Base-by-base conservation (phyloP, 1,139 yeast genomes). In the Diutina pseudorugosa region DNA sequence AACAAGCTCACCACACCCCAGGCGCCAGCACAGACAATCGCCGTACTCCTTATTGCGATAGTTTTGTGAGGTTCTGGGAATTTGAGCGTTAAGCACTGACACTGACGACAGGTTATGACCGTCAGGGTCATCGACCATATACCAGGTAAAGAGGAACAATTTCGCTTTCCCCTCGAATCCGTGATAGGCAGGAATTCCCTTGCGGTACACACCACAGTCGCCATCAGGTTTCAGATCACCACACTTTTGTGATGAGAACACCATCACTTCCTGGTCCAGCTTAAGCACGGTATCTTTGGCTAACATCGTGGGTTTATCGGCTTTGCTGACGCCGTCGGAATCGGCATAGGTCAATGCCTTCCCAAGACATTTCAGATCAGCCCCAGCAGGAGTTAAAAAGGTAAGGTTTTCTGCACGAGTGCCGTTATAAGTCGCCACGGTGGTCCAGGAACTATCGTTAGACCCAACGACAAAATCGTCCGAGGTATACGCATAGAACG, bases 1-100 rank as follows among this genome's bases (percentile, higher is more conserved):
- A 67, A 91, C 98, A 60, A 91, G 76, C 73, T 93, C 98, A 68
- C 98, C 98, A 72, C 98, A 93, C 52, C 98, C 98, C 44, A 95
- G 79, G 59, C 81, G 67, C 98, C 98, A 93, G 76, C 98, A 93
- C 27, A 97, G 89, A 74, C 97, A 86, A 16, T 45, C 27, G 23
- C 11, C 40, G 19, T 27, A 27, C 54, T 82, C 70, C 54, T 73
- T 75, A 64, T 94, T 95, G 65, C 79, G 74, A 12, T 72, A 60
- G 65, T 91, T 93, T 72, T 91, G 97, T 56, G 86, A 69, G 54
- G 96, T 91, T 73, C 98, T 82, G 63, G 98, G 96, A 61, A 91
- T 87, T 70, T 87, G 85, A 49, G 97, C 96, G 65, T 91, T 91
- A 65, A 91, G 79, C 64, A 91, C 74, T 98, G 97, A 91, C 62